Percentiles rank a stretch among this genome's conserved stretches.
phyloP scores from a whole-genome alignment of 2,329 filamentous ascomycete species.

The Diaporthe citriasiana region DNA sequence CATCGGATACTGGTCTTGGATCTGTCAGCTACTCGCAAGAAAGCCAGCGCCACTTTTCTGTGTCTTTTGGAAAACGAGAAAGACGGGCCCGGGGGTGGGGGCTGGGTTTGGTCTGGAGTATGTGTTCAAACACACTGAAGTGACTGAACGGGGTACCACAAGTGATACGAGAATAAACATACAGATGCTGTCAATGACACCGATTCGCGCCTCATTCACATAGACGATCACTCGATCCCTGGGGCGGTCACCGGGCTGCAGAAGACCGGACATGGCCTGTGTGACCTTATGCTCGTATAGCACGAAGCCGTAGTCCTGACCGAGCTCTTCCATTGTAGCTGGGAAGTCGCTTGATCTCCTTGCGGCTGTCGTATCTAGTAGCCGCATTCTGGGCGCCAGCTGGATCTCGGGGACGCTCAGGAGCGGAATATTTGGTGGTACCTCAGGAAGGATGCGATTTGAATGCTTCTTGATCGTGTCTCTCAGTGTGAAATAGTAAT shows the following conservation, averaged over 20 bases:
- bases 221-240: slow-evolving; percentile 63
- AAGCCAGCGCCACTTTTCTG: neutral
- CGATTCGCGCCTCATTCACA: slow-evolving; percentile 57
- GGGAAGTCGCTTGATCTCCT: slow-evolving; percentile 49
- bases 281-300: slow-evolving; percentile 58
- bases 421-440: slow-evolving; percentile 52
- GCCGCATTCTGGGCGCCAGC: slow-evolving; percentile 53
- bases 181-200: slow-evolving; percentile 64
- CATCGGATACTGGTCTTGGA: slow-evolving; percentile 47
- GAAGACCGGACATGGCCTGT: slow-evolving; percentile 47
- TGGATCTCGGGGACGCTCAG: slow-evolving; percentile 54
- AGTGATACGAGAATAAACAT: slow-evolving; percentile 16
- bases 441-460: slow-evolving; percentile 53
- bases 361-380: slow-evolving; percentile 55
- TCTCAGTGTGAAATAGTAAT: slow-evolving; percentile 58
- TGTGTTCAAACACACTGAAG: neutral
- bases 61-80: too few relatives aligned
- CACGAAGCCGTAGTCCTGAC: slow-evolving; percentile 59
- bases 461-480: slow-evolving; percentile 56
- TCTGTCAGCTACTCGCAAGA: neutral
- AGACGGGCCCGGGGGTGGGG: too few relatives aligned
- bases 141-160: neutral
- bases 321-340: slow-evolving; percentile 60
- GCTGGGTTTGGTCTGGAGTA: neutral
- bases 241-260: slow-evolving; percentile 59